A percentile compares a stretch with the other conserved stretches of the same genome.
Conservation (phyloP, 1,284 basidiomycete genomes). For the Mycena sp. region DNA sequence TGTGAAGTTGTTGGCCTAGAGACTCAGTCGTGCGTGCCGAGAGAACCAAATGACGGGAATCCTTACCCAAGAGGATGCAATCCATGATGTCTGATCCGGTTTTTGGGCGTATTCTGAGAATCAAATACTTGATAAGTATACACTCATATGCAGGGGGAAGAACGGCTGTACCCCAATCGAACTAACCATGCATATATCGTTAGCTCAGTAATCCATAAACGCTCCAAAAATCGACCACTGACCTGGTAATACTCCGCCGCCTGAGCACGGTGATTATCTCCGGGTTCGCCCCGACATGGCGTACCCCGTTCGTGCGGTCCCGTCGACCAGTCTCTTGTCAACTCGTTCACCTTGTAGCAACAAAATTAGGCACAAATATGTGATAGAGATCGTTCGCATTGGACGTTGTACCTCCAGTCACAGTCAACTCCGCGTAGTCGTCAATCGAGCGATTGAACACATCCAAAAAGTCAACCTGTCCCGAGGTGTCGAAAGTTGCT, state of each 20-base stretch:
- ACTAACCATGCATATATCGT: not conserved
- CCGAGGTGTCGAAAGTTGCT: slow-evolving; percentile 64
- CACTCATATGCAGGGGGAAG: not conserved
- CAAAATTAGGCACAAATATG: not conserved
- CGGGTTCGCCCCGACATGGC: slow-evolving; percentile 54
- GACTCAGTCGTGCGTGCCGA: slow-evolving; percentile 30
- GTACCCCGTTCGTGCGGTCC: slow-evolving; percentile 60
- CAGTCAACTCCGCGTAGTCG: slow-evolving; percentile 52
- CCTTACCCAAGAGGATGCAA: slow-evolving; percentile 68
- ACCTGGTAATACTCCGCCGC: slow-evolving; percentile 66
- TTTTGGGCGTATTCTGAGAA: slow-evolving; percentile 59
- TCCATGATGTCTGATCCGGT: slow-evolving; percentile 69
- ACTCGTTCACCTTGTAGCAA: slow-evolving; percentile 51
- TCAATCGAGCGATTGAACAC: slow-evolving; percentile 52
- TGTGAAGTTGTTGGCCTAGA: slow-evolving; percentile 70
- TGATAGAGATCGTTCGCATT: no score
- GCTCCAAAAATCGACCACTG: slow-evolving; percentile 35
- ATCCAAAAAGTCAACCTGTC: slow-evolving; percentile 56
- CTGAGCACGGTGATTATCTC: slow-evolving; percentile 51
- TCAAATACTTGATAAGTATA: not conserved
- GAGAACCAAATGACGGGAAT: not conserved
- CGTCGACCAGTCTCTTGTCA: slow-evolving; percentile 53
- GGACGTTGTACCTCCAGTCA: slow-evolving; percentile 49
- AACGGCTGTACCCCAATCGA: not conserved
- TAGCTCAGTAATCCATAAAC: not conserved